Percentiles rank a stretch among this genome's conserved stretches.
These are phyloP conservation scores for Colletotrichum abscissum DNA, from an alignment of 2,329 filamentous ascomycete species.

Conservation along the genomic window DNA sequence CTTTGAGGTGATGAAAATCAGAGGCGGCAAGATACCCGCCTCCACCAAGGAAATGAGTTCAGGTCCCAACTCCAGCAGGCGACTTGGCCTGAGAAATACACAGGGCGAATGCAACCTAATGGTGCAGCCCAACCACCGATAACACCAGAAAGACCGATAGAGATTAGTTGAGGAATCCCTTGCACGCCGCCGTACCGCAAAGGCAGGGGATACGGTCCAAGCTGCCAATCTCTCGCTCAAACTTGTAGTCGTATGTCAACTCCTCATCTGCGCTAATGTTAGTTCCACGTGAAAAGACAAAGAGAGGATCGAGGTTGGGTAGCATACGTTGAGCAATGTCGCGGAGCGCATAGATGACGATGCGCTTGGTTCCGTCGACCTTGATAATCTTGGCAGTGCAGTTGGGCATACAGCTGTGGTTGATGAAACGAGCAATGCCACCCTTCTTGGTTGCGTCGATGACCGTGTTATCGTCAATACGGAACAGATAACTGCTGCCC, in stretches of 20 bases:
- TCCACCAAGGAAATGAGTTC: slow-evolving; percentile 16
- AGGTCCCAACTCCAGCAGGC: slow-evolving; percentile 28
- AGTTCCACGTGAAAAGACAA: slow-evolving; percentile 34
- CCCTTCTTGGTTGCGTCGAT: slow-evolving; percentile 99
- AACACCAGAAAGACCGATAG: slow-evolving; percentile 27
- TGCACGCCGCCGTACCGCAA: slow-evolving; percentile 95
- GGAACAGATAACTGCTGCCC: slow-evolving; percentile 96
- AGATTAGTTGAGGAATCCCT: slow-evolving; percentile 93
- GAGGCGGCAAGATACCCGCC: slow-evolving; percentile 16
- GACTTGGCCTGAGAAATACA: slow-evolving; percentile 13
- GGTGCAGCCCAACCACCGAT: slow-evolving; percentile 16
- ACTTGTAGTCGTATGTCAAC: slow-evolving; percentile 99
- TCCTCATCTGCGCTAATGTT: slow-evolving; percentile 80
- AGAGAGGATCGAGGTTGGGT: background rate
- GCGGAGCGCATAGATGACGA: slow-evolving; percentile 97
- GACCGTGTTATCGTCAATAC: slow-evolving; percentile 97
- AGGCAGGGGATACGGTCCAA: slow-evolving; percentile 97
- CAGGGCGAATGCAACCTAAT: slow-evolving; percentile 19
- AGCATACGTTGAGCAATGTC: slow-evolving; percentile 93
- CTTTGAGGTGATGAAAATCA: slow-evolving; percentile 33
- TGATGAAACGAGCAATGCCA: slow-evolving; percentile 98
- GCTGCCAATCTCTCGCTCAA: slow-evolving; percentile 95
- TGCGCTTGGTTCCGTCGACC: slow-evolving; percentile 96
- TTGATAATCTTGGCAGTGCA: slow-evolving; percentile 99
- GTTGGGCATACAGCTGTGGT: slow-evolving; percentile 97